These are phyloP conservation scores for Lolium rigidum DNA, from an alignment of 176 grass and related monocot genomes.

Conservation along the genomic window DNA sequence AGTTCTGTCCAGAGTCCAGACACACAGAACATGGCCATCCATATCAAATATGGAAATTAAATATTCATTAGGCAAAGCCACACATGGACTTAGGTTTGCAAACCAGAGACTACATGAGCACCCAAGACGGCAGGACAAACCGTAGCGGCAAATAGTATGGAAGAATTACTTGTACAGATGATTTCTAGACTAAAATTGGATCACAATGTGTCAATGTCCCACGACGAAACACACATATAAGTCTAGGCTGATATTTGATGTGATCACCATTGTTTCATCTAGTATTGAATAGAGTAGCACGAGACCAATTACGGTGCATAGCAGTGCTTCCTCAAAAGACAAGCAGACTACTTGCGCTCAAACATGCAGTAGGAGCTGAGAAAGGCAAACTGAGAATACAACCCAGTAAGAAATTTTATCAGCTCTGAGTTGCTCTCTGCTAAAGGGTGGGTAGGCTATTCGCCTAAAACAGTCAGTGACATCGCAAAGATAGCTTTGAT, in stretches of 20 bases:
- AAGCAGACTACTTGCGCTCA: neutral
- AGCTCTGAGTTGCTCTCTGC: neutral
- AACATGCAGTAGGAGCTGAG: neutral
- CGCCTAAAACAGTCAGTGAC: neutral
- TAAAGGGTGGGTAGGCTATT: neutral
- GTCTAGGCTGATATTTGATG: neutral
- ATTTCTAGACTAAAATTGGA: neutral
- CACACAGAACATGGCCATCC: neutral
- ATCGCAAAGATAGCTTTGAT: neutral
- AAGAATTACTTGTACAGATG: neutral
- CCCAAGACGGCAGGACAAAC: neutral
- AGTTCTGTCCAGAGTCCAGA: neutral
- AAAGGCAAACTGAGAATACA: constrained; percentile 9
- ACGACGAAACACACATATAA: neutral
- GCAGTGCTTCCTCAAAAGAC: neutral
- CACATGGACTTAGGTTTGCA: neutral
- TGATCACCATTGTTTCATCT: neutral
- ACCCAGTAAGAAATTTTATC: neutral
- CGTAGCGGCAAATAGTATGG: neutral
- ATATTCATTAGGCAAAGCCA: neutral
- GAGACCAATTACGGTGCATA: neutral
- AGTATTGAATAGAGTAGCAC: neutral
- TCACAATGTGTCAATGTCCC: neutral
- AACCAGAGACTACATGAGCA: neutral
- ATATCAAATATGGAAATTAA: neutral